These are phyloP conservation scores for Exserohilum rostratum DNA, from an alignment of 2,329 filamentous ascomycete genomes.

Conservation along the genomic window DNA sequence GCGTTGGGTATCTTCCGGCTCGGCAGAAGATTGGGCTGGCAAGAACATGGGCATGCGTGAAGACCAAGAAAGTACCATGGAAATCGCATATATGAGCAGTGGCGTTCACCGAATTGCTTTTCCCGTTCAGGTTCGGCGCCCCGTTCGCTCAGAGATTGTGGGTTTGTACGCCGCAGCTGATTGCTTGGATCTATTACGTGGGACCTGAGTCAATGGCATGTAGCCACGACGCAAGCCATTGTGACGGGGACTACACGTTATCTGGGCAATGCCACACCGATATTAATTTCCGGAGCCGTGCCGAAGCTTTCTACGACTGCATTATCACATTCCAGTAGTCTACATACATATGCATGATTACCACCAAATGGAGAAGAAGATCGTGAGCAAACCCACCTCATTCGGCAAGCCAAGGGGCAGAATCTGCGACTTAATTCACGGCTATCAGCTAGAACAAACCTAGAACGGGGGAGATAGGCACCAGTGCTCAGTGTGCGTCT, in stretches of 20 bases:
- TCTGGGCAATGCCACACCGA: neutral
- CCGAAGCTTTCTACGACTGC: neutral
- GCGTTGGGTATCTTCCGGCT: neutral
- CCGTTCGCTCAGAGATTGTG: conserved; percentile 2
- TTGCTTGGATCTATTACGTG: neutral
- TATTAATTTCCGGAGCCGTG: neutral
- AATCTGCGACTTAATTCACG: neutral
- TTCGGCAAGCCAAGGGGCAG: too few relatives aligned
- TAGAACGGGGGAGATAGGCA: neutral
- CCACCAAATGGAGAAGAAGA: neutral
- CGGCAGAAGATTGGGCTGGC: neutral
- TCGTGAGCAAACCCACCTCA: neutral
- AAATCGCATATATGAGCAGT: conserved; percentile 5
- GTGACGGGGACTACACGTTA: neutral
- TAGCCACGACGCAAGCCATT: neutral
- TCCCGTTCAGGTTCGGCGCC: conserved; percentile 4
- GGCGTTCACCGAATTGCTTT: conserved; percentile 12
- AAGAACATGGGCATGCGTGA: neutral
- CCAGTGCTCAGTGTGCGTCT: neutral
- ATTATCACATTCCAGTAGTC: conserved; percentile 3
- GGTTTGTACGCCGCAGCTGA: conserved; percentile 1
- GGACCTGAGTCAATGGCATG: neutral
- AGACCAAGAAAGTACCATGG: neutral
- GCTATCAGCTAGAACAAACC: conserved; percentile 6
- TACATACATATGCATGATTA: conserved; percentile 8